phyloP scores from a whole-genome alignment of 2,329 filamentous ascomycete genomes.

The Xylaria sp. region DNA sequence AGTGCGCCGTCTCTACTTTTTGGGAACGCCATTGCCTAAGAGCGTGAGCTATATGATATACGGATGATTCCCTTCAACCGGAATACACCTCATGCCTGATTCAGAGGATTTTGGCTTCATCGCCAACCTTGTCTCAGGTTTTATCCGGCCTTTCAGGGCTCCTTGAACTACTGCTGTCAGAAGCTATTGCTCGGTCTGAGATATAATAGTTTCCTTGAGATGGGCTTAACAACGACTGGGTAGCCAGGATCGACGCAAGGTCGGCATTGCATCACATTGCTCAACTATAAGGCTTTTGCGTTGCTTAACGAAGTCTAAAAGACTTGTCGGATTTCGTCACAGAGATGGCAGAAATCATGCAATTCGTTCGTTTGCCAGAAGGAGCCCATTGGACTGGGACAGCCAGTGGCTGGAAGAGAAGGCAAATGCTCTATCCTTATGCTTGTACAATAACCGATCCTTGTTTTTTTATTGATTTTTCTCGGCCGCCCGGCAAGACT shows the following conservation, averaged over 20 bases:
- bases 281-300: neutral
- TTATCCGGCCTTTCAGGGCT: neutral
- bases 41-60: conserved; percentile 16
- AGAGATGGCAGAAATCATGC: neutral
- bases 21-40: neutral
- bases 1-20: neutral
- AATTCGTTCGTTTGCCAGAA: neutral
- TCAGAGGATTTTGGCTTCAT: conserved; percentile 23
- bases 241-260: neutral
- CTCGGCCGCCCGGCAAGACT: neutral
- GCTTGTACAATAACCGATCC: conserved; percentile 19
- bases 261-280: neutral
- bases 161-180: neutral
- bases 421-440: neutral
- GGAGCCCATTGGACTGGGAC: neutral
- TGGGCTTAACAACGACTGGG: neutral
- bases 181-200: neutral
- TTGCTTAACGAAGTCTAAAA: neutral
- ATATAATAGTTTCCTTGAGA: conserved; percentile 1
- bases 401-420: conserved; percentile 8
- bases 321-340: neutral
- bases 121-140: conserved; percentile 14
- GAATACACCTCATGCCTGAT: conserved; percentile 1
- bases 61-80: conserved; percentile 22
- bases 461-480: conserved; percentile 16